phyloP scores from a whole-genome alignment of 202 grass and related monocot species.

The Musa balbisiana region DNA sequence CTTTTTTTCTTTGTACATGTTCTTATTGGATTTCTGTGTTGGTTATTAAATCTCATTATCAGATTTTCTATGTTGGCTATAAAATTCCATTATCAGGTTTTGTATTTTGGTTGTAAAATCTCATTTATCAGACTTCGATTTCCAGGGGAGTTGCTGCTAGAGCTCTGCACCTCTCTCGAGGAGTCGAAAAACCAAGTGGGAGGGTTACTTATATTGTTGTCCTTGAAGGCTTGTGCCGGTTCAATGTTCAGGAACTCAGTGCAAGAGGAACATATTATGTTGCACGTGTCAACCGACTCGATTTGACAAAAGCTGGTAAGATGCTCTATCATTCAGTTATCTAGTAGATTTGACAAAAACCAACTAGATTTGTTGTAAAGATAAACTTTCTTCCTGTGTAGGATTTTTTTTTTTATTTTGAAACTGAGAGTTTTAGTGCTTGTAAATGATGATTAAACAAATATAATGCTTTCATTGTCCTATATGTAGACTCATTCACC shows the following conservation, averaged over 20 bases:
- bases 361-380: no score
- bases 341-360: no score
- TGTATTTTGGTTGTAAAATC: neutral
- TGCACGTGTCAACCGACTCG: conserved; percentile 77
- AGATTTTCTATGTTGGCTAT: neutral
- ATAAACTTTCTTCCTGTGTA: no score
- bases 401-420: no score
- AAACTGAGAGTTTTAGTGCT: no score
- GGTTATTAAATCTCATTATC: neutral
- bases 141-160: conserved; percentile 94
- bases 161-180: conserved; percentile 96
- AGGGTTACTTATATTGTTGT: conserved; percentile 94
- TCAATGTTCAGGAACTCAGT: conserved; percentile 85
- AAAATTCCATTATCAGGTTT: neutral
- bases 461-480: no score
- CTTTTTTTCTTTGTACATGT: no score
- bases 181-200: conserved; percentile 96
- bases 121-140: neutral
- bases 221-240: conserved; percentile 95
- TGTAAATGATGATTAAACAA: no score
- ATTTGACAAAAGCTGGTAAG: conserved; percentile 90
- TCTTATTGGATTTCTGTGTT: no score
- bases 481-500: no score
- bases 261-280: conserved; percentile 87
- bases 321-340: conserved; percentile 2